phyloP scores from a whole-genome alignment of 306 rosid genomes.

The Rosa lucieae region DNA sequence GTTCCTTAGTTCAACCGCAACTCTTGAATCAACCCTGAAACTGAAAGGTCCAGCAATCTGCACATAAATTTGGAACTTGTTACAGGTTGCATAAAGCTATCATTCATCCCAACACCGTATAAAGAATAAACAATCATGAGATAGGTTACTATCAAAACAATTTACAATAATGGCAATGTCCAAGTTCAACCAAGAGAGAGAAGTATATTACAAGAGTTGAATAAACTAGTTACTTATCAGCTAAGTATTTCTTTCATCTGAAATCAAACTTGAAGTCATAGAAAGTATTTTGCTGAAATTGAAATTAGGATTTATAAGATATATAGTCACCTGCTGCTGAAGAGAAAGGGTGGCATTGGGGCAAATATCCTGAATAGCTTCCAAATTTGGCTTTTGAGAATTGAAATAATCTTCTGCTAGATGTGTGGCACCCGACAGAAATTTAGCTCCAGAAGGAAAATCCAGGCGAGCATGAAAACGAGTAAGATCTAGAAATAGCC shows the following conservation, averaged over 20 bases:
- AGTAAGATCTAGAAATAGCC: constrained; percentile 66
- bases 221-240: neutral
- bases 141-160: neutral
- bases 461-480: constrained; percentile 74
- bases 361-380: constrained; percentile 59
- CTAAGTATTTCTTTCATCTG: neutral
- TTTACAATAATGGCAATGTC: neutral
- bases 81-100: neutral
- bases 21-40: constrained; percentile 78
- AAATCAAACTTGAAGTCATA: neutral
- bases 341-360: constrained; percentile 68
- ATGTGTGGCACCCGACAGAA: constrained; percentile 65
- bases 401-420: constrained; percentile 64
- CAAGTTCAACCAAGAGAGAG: neutral
- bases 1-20: constrained; percentile 57
- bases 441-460: constrained; percentile 74
- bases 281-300: neutral
- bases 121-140: neutral
- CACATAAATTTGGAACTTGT: constrained; percentile 20
- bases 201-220: neutral
- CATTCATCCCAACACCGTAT: neutral
- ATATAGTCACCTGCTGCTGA: constrained; percentile 86
- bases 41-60: constrained; percentile 90
- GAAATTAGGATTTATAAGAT: constrained; percentile 10
- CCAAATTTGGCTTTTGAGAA: constrained; percentile 57